Evolutionary conservation across 2,329 filamentous ascomycete genomes (phyloP), one percentile per base, ranked within the genome.

Genomic region (Escovopsis sp.): DNA sequence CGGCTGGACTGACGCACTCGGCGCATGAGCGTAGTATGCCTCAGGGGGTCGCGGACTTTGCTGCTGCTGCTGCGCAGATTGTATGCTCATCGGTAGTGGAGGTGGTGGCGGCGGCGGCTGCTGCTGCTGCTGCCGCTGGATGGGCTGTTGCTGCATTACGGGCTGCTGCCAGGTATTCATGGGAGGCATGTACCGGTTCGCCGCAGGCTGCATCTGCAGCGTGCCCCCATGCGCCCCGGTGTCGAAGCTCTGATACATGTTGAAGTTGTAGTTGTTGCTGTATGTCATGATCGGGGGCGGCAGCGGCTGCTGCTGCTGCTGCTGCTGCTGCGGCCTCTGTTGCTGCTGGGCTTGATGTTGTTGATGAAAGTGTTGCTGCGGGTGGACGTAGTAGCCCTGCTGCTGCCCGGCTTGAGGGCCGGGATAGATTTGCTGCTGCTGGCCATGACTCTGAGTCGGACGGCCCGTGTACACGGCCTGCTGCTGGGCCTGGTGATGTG

Each of bases 41-140:
- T 54, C 59, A 24, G 59, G 54, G 38, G 63, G 57, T 34, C 59
- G 57, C 15, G 52, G 47, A 9, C 34, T 39, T 34, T 47, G 42
- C 33, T 50, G 45, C 35, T 47, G 55, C 11, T 56, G 50, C 36
- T 62, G 57, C 39, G 43, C 29, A 39, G 43, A 9, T 36, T 33
- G 59, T 56, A 15, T 63, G 54, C 40, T 61, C 35, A 51, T 54
- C 16, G 47, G 32, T 43, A 54, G 53, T 39, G 50, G 47, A 40
- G 47, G 48, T 39, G 53, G 48, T 42, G 52, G 50, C 10, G 49
- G 47, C 44, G 50, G 27, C 27, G 27, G 50, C 44, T 51, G 48
- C 35, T 35, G 51, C 34, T 41, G 37, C 32, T 61, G 56, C 40
- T 63, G 59, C 24, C 41, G 48, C 35, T 35, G 50, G 32, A 43